Evolutionary conservation across 148 eudicot genomes (phyloP).

Genomic region (Heliosperma pusillum): DNA sequence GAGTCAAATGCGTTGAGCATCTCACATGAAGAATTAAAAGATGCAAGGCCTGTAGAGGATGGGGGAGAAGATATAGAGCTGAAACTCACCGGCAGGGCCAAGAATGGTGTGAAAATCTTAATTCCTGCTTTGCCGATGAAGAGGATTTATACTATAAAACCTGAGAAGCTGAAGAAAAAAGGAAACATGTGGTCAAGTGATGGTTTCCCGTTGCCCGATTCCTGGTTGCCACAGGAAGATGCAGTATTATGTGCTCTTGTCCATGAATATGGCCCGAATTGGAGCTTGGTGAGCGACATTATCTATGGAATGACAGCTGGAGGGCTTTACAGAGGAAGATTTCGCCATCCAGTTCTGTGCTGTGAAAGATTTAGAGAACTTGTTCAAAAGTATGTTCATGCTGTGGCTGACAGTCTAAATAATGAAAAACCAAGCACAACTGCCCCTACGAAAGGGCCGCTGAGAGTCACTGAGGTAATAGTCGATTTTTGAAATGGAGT

Average conservation of each 20-base stretch:
- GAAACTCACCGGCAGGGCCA: constrained; percentile 59
- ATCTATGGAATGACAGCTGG: constrained; percentile 85
- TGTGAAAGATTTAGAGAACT: constrained; percentile 97
- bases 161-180: constrained; percentile 73
- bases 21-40: constrained; percentile 52
- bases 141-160: constrained; percentile 63
- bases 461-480: constrained; percentile 88
- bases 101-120: constrained; percentile 63
- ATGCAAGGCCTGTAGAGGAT: constrained; percentile 40
- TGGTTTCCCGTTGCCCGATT: constrained; percentile 67
- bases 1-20: constrained; percentile 35
- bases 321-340: constrained; percentile 78
- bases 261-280: constrained; percentile 87
- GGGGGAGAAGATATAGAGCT: constrained; percentile 47
- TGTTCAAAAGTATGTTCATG: constrained; percentile 63
- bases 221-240: constrained; percentile 87
- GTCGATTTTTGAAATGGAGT: not conserved
- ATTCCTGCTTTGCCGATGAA: constrained; percentile 64
- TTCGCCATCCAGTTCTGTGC: constrained; percentile 82
- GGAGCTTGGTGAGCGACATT: constrained; percentile 87
- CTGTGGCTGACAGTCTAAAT: constrained; percentile 48
- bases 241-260: constrained; percentile 83
- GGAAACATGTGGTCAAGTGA: constrained; percentile 78
- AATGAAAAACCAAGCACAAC: constrained; percentile 57
- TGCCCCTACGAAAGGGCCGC: constrained; percentile 62